A percentile compares a stretch with the other conserved stretches of the same genome.
Conservation (phyloP, 345 rosid genomes). For the Hibiscus trionum region DNA sequence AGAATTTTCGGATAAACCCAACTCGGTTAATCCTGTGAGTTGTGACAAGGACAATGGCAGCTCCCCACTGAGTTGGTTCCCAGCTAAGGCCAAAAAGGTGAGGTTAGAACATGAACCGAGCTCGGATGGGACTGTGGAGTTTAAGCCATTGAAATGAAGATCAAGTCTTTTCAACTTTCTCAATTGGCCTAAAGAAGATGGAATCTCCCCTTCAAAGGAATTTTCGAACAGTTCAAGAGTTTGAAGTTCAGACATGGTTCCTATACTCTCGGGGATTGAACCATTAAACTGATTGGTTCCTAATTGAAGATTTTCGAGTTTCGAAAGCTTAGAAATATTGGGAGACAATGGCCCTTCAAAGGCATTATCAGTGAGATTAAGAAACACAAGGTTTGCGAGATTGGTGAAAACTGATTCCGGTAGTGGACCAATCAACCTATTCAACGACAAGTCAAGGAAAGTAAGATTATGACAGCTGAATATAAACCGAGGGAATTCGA, state of each 20-base stretch:
- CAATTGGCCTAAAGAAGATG: constrained; percentile 49
- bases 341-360: constrained; percentile 38
- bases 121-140: constrained; percentile 47
- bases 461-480: constrained; percentile 35
- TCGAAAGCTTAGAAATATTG: constrained; percentile 43
- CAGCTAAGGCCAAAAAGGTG: constrained; percentile 44
- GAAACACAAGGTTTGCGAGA: constrained; percentile 35
- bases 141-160: constrained; percentile 31
- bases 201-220: constrained; percentile 41
- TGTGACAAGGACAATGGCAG: constrained; percentile 47
- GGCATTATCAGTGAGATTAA: constrained; percentile 31
- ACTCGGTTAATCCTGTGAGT: constrained; percentile 19
- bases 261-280: constrained; percentile 35
- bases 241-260: constrained; percentile 33
- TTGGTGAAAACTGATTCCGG: constrained; percentile 35
- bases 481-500: constrained; percentile 45
- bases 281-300: constrained; percentile 33
- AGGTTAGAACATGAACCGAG: constrained; percentile 48
- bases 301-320: constrained; percentile 33
- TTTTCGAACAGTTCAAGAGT: constrained; percentile 32
- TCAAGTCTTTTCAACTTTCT: constrained; percentile 31
- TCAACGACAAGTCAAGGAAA: constrained; percentile 46
- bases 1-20: constrained; percentile 37
- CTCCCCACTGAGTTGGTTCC: constrained; percentile 40
- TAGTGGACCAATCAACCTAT: constrained; percentile 33